These are phyloP conservation scores for Rhynchosporium graminicola DNA, from an alignment of 2,329 filamentous ascomycete genomes.

Conservation along the genomic window DNA sequence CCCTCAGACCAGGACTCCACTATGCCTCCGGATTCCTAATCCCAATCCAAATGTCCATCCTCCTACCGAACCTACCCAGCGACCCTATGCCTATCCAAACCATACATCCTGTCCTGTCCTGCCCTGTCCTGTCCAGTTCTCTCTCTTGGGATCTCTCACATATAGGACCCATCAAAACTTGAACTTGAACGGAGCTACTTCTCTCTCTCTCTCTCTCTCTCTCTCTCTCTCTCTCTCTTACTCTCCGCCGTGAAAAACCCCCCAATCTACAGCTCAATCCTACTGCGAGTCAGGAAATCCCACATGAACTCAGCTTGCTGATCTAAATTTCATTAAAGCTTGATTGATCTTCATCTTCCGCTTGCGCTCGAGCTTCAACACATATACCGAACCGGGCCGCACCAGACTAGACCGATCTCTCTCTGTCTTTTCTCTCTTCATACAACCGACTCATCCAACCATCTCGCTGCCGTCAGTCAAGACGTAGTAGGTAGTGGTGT, in stretches of 20 bases:
- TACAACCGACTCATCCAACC: neutral
- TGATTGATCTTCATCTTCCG: slow-evolving; percentile 11
- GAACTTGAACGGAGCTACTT: slow-evolving; percentile 19
- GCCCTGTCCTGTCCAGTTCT: neutral
- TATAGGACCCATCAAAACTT: slow-evolving; percentile 28
- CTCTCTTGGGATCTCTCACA: slow-evolving; percentile 21
- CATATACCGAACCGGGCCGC: slow-evolving; percentile 10
- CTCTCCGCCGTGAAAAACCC: slow-evolving; percentile 5
- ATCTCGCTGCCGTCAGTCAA: slow-evolving; percentile 16
- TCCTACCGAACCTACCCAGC: no score
- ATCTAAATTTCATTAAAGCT: slow-evolving; percentile 10
- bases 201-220: neutral
- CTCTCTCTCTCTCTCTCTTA: slow-evolving; percentile 4
- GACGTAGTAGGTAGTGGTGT: slow-evolving; percentile 20
- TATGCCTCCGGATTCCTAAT: slow-evolving; percentile 24
- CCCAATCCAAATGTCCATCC: slow-evolving; percentile 4
- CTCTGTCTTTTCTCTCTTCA: slow-evolving; percentile 6
- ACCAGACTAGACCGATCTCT: slow-evolving; percentile 20
- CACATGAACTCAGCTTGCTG: slow-evolving; percentile 14
- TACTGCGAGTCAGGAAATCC: slow-evolving; percentile 28
- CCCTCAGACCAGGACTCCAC: slow-evolving; percentile 32
- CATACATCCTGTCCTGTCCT: neutral
- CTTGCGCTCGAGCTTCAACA: slow-evolving; percentile 10
- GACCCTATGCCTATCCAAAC: neutral
- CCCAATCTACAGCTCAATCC: slow-evolving; percentile 16